phyloP scores from a whole-genome alignment of 352 stramenopile genomes.

The Phytophthora litchii region DNA sequence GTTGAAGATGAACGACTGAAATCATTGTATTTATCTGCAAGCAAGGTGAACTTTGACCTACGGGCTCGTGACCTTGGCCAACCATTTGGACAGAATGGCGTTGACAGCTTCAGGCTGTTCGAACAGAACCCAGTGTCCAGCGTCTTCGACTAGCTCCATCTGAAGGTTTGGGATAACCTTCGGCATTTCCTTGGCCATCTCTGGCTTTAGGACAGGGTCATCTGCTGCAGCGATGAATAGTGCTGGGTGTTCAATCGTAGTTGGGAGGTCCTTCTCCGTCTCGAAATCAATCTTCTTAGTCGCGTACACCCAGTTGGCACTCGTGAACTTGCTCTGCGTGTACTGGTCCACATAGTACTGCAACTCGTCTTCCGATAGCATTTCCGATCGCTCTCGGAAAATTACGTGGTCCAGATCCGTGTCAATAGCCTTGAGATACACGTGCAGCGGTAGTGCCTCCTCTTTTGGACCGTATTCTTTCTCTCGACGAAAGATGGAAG shows the following conservation, averaged over 20 bases:
- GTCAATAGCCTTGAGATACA: slow-evolving; percentile 32
- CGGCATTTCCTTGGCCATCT: slow-evolving; percentile 48
- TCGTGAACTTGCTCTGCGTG: slow-evolving; percentile 43
- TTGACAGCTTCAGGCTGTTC: slow-evolving; percentile 48
- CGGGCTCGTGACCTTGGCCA: slow-evolving; percentile 32
- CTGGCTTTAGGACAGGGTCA: slow-evolving; percentile 54
- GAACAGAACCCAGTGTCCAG: slow-evolving; percentile 48
- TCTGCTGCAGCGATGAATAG: slow-evolving; percentile 48
- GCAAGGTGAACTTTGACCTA: too few relatives aligned
- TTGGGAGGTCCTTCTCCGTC: slow-evolving; percentile 38
- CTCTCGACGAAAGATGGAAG: slow-evolving; percentile 40
- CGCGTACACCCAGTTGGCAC: slow-evolving; percentile 43
- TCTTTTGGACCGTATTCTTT: slow-evolving; percentile 26
- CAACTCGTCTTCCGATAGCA: slow-evolving; percentile 50
- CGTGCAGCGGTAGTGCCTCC: slow-evolving; percentile 27
- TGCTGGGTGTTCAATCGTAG: slow-evolving; percentile 42
- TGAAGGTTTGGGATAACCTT: slow-evolving; percentile 46
- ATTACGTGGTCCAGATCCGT: slow-evolving; percentile 35
- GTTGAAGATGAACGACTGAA: too few relatives aligned
- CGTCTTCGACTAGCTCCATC: slow-evolving; percentile 42
- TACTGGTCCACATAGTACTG: slow-evolving; percentile 52
- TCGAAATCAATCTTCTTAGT: slow-evolving; percentile 54
- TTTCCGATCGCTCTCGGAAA: slow-evolving; percentile 37
- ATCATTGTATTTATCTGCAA: too few relatives aligned
- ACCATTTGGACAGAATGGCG: slow-evolving; percentile 44